Base-by-base conservation (phyloP, 2,329 filamentous ascomycete species). In the Apiospora arundinis region DNA sequence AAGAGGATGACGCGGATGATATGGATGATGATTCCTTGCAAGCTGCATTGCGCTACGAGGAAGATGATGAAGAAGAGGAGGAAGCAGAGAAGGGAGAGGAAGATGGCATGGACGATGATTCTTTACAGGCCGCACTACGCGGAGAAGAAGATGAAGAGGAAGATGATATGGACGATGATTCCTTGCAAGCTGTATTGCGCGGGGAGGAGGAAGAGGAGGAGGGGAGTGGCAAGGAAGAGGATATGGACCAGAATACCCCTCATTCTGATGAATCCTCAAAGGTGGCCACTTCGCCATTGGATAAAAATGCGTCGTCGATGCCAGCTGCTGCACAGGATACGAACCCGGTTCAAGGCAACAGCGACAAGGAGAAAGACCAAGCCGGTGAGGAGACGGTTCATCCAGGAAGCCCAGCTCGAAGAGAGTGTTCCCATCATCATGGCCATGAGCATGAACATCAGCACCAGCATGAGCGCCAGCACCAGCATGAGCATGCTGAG, bases 111-210 rank as follows among this genome's bases (percentile, higher is more conserved):
- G 69, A 70, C 23, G 72, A 73, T 12, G 72, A 73, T 68, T 69
- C 72, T 46, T 37, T 73, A 4, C 70, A 73, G 68, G 71, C 72
- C 46, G 52, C 66, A 23, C 42, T 72, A 9, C 25, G 44, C 32
- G 66, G 37, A 72, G 37, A 71, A 65, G 52, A n/a, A 70, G 52
- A 56, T 14, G 21, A 40, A 21, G 28, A 44, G 12, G 37, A 44
- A 7, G 42, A 44, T 9, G 4, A 4, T 8, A 14, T 32, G 3
- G 49, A 56, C 16, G 25, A 56, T 32, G 23, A 45, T 18, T 45
- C 12, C 6, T 21, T 56, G 49, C 49, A 56, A 56, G 49, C 49
- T 25, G 12, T 25, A 32, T 28, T 56, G 14, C 49, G 25, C 25
- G 25, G 18, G 14, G 25, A 32, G 5, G 49, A 28, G 16, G 28